A percentile compares a stretch with the other conserved stretches of the same genome.
Evolutionary conservation across 2,329 filamentous ascomycete species (phyloP).

Genomic region (Knufia fluminis): DNA sequence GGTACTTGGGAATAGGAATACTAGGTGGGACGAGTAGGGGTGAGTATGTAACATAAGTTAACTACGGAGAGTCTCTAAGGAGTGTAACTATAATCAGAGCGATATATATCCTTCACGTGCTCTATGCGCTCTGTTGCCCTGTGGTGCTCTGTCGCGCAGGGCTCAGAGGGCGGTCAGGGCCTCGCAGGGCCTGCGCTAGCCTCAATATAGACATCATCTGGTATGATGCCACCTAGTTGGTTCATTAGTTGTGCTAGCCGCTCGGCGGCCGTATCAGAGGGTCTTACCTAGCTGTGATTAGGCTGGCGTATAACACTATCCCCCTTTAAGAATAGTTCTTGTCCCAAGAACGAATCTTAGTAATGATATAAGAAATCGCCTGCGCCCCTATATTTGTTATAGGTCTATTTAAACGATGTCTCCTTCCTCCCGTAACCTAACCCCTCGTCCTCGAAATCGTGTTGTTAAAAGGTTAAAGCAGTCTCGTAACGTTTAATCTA

Average conservation of each 20-base stretch:
- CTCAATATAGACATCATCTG: too few species aligned
- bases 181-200: too few species aligned
- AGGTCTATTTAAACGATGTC: neutral
- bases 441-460: neutral
- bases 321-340: constrained; percentile 1
- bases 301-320: neutral
- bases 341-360: neutral
- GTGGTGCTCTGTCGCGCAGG: too few species aligned
- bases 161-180: too few species aligned
- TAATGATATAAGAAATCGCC: constrained; percentile 2
- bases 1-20: too few species aligned
- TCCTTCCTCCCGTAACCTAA: neutral
- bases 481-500: neutral
- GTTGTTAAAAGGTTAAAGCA: neutral
- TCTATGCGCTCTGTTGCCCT: too few species aligned
- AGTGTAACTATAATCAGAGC: too few species aligned
- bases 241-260: neutral
- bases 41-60: too few species aligned
- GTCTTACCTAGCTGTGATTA: neutral
- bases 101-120: too few species aligned
- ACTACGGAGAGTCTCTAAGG: too few species aligned
- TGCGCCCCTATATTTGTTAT: neutral
- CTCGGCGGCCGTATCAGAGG: neutral
- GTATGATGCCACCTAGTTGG: too few species aligned
- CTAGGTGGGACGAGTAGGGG: too few species aligned